phyloP scores from a whole-genome alignment of 1,284 basidiomycete species.

The Ustilago crameri region DNA sequence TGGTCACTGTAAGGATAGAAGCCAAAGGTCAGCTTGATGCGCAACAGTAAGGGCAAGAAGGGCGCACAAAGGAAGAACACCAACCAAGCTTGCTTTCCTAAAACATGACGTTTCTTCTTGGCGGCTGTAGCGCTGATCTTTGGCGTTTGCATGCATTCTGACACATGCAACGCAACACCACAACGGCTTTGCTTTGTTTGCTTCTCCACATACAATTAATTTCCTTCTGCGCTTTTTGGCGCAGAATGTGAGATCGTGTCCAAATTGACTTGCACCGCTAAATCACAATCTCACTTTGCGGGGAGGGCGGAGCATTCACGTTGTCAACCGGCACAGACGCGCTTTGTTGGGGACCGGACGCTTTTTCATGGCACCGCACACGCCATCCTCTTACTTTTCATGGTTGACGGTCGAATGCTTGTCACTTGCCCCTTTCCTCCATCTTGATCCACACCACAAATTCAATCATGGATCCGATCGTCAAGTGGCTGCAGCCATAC shows the following conservation, averaged over 20 bases:
- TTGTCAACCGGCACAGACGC: not conserved
- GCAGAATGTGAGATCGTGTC: not conserved
- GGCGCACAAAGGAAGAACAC: too few species aligned
- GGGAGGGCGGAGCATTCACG: not conserved
- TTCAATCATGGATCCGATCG: constrained; percentile 14
- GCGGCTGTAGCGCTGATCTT: too few species aligned
- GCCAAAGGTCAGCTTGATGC: too few species aligned
- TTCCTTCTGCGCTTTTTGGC: too few species aligned
- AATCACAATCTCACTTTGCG: not conserved
- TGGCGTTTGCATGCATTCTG: too few species aligned
- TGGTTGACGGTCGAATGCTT: too few species aligned
- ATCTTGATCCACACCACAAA: not conserved
- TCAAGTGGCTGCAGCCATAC: constrained; percentile 54
- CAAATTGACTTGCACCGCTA: too few species aligned
- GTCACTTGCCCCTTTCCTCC: not conserved
- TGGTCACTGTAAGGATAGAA: too few species aligned
- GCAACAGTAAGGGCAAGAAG: too few species aligned
- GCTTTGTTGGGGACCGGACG: not conserved
- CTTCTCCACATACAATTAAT: constrained; percentile 1
- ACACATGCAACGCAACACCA: too few species aligned
- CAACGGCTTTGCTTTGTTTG: too few species aligned
- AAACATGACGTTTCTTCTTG: not conserved
- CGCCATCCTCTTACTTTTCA: not conserved
- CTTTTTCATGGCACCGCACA: not conserved
- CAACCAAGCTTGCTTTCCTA: too few species aligned